Evolutionary conservation across 768 basidiomycete species (phyloP).

Genomic region (Russula earlei): DNA sequence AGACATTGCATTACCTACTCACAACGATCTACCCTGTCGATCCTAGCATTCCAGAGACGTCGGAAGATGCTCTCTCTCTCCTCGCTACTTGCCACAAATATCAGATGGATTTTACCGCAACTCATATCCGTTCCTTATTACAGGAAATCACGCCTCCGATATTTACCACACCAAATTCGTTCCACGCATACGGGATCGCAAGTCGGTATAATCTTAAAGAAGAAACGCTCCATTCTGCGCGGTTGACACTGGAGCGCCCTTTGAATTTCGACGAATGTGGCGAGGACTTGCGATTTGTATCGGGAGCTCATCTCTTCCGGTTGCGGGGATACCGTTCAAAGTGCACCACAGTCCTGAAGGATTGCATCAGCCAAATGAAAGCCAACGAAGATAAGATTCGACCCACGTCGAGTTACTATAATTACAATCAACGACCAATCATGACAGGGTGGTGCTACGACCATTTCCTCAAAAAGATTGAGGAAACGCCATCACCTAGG

Average conservation of each 20-base stretch:
- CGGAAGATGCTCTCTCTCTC: neutral
- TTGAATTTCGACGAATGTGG: neutral
- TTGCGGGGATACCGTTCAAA: neutral
- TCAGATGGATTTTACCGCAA: neutral
- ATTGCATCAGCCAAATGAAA: too few species aligned
- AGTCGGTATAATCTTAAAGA: slow-evolving; percentile 3
- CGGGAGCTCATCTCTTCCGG: neutral
- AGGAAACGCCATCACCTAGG: too few species aligned
- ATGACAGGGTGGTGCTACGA: too few species aligned
- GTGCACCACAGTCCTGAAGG: neutral
- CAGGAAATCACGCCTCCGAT: neutral
- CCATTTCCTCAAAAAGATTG: too few species aligned
- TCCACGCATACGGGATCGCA: slow-evolving; percentile 3
- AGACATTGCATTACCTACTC: neutral
- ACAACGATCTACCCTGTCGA: neutral
- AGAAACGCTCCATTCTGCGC: neutral
- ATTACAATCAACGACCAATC: too few species aligned
- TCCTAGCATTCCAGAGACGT: neutral
- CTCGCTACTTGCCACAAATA: slow-evolving; percentile 6
- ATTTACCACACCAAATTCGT: neutral
- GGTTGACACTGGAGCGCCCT: neutral
- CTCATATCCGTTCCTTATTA: neutral
- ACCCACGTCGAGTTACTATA: too few species aligned
- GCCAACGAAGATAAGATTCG: too few species aligned
- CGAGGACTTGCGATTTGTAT: neutral